These are phyloP conservation scores for Colletotrichum godetiae DNA, from an alignment of 2,329 filamentous ascomycete species.

Conservation along the genomic window DNA sequence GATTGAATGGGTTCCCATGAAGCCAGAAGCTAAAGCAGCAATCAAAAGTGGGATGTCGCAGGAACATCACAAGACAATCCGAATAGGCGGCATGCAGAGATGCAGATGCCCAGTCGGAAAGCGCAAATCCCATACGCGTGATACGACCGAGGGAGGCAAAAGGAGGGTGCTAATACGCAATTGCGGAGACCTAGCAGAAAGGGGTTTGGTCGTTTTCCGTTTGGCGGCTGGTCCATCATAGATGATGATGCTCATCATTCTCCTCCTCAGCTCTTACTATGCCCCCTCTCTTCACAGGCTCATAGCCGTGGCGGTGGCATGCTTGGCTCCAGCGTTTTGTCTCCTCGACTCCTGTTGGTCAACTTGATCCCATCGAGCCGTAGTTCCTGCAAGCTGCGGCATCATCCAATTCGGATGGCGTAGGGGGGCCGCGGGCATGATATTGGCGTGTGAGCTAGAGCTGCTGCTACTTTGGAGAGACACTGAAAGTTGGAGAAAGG, in stretches of 20 bases:
- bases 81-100: constrained; percentile 23
- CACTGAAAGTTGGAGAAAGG: neutral
- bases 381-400: neutral
- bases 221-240: neutral
- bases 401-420: neutral
- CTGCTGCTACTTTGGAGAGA: neutral
- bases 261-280: neutral
- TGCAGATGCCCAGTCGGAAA: neutral
- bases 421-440: neutral
- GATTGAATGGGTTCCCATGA: neutral
- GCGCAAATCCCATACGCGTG: constrained; percentile 14
- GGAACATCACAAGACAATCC: constrained; percentile 11
- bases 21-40: neutral
- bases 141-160: neutral
- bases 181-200: constrained; percentile 14
- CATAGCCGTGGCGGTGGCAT: neutral
- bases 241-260: neutral
- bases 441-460: neutral
- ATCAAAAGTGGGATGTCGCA: constrained; percentile 7
- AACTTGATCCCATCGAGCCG: neutral
- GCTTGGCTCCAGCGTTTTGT: neutral
- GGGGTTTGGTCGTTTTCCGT: constrained; percentile 7
- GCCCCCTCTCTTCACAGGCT: neutral
- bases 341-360: neutral
- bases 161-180: constrained; percentile 4